A percentile compares a stretch with the other conserved stretches of the same genome.
Conservation (phyloP, 192 early-diverging fungal genomes). For the Entomortierella chlamydospora region DNA sequence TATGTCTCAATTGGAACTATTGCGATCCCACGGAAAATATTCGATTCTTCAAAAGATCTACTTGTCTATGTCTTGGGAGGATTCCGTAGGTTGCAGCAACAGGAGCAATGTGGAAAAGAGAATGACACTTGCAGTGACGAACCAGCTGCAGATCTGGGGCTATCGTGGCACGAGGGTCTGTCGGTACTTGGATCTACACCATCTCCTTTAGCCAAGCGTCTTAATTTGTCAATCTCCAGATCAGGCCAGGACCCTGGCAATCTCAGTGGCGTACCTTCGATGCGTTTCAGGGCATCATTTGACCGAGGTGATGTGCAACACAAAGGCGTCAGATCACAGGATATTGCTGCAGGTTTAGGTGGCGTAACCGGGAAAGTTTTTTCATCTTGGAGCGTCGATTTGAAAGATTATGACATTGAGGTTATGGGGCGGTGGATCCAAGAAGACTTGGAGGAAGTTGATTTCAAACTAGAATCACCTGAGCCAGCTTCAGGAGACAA, state of each 20-base stretch:
- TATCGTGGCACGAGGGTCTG: conserved; percentile 21
- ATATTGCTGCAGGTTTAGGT: conserved; percentile 41
- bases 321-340: conserved; percentile 43
- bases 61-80: not conserved
- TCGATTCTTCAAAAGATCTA: conserved; percentile 5
- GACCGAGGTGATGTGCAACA: conserved; percentile 45
- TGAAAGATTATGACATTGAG: conserved; percentile 56
- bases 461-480: no score
- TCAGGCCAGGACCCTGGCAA: not conserved
- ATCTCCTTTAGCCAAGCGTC: conserved; percentile 9
- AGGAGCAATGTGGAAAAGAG: not conserved
- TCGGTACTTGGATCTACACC: conserved; percentile 16
- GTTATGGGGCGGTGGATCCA: conserved; percentile 45
- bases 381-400: conserved; percentile 57
- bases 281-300: conserved; percentile 36
- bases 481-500: no score
- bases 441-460: conserved; percentile 4
- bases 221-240: not conserved
- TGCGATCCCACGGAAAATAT: conserved; percentile 4
- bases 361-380: conserved; percentile 22
- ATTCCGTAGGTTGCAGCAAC: not conserved
- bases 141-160: not conserved
- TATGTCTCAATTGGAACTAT: conserved; percentile 28
- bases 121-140: no score
- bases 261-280: not conserved